Conservation (phyloP, 257 asterid species). For the Linaria vulgaris region DNA sequence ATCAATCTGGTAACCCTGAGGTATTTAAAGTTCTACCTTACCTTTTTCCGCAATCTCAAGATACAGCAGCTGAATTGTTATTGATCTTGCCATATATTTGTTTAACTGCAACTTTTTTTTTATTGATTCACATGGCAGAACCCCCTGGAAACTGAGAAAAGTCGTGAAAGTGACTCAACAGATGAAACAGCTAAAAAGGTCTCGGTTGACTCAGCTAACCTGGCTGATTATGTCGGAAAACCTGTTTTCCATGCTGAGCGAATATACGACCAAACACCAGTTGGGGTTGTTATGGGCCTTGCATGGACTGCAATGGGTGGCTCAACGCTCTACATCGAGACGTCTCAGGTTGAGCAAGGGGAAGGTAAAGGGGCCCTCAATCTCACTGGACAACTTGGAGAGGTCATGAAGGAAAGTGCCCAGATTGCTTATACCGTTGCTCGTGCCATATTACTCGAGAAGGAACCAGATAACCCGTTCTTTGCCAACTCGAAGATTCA, state of each 20-base stretch:
- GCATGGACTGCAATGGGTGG: constrained; percentile 99
- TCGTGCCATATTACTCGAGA: constrained; percentile 68
- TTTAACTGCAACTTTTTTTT: neutral
- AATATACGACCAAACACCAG: constrained; percentile 75
- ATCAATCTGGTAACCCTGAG: constrained; percentile 34
- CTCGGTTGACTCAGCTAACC: constrained; percentile 65
- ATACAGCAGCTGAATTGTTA: constrained; percentile 1
- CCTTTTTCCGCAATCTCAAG: neutral
- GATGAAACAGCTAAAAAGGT: constrained; percentile 47
- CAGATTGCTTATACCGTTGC: constrained; percentile 94
- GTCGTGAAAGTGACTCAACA: constrained; percentile 29
- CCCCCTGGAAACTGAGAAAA: constrained; percentile 41
- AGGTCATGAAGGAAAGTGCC: constrained; percentile 97
- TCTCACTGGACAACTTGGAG: constrained; percentile 93
- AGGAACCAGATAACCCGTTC: constrained; percentile 65
- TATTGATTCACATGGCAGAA: constrained; percentile 27
- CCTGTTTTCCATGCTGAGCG: constrained; percentile 98
- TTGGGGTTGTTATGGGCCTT: constrained; percentile 98
- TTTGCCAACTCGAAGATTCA: constrained; percentile 81
- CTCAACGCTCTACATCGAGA: constrained; percentile 87
- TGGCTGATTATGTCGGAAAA: constrained; percentile 84
- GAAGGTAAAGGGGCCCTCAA: constrained; percentile 87
- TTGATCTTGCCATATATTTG: neutral
- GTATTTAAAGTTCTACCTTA: constrained; percentile 23
- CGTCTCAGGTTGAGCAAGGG: constrained; percentile 71